Evolutionary conservation across 331 rosid genomes (phyloP).

Genomic region (Erythrophleum ivorense): DNA sequence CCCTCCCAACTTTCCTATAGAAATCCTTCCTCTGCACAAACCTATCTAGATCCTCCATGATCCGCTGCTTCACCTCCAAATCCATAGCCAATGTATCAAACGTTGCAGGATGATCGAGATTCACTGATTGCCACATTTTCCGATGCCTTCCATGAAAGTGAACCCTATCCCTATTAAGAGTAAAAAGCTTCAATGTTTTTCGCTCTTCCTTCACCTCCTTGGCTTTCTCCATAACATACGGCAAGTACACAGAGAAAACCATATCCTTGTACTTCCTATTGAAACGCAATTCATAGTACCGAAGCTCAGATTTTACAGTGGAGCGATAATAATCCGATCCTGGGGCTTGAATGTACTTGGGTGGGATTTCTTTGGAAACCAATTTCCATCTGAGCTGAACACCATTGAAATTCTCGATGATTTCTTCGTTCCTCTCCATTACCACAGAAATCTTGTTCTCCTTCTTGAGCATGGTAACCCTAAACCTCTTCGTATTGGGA

Average conservation of each 20-base stretch:
- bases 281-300: slow-evolving; percentile 27
- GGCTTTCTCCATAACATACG: slow-evolving; percentile 33
- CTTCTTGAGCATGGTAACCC: slow-evolving; percentile 26
- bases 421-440: slow-evolving; percentile 16
- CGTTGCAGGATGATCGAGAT: slow-evolving; percentile 38
- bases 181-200: slow-evolving; percentile 35
- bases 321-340: neutral
- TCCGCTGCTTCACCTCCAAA: slow-evolving; percentile 26
- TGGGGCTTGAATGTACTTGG: neutral
- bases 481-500: slow-evolving; percentile 21
- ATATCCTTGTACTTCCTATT: slow-evolving; percentile 18
- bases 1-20: slow-evolving; percentile 43
- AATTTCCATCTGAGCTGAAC: slow-evolving; percentile 29
- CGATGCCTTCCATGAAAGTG: neutral
- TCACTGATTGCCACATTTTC: slow-evolving; percentile 35
- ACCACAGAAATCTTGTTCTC: neutral
- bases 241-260: slow-evolving; percentile 30
- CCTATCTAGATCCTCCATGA: slow-evolving; percentile 40
- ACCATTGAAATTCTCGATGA: slow-evolving; percentile 26
- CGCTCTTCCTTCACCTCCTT: slow-evolving; percentile 20
- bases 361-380: neutral
- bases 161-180: neutral
- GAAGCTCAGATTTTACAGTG: neutral
- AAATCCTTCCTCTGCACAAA: slow-evolving; percentile 37
- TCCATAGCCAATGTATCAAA: slow-evolving; percentile 44